A percentile compares a stretch with the other conserved stretches of the same genome.
Conservation (phyloP, 1,139 yeast genomes). For the Groenewaldozyma auringiensis region DNA sequence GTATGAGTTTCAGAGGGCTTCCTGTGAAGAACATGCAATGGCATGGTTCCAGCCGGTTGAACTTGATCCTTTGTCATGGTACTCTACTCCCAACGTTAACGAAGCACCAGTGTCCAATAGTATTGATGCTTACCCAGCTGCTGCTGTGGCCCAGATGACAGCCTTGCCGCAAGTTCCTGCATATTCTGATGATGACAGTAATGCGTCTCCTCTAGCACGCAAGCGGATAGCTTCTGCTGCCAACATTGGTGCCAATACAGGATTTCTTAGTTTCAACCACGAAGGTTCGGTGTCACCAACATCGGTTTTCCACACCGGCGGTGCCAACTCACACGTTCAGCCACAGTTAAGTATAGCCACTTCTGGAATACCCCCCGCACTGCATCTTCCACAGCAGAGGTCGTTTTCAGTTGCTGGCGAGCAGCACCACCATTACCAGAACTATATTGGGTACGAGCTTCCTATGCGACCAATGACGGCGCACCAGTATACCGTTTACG, state of each 20-base stretch:
- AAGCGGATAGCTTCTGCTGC: neutral
- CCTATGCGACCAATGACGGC: slow-evolving; percentile 2
- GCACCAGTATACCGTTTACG: slow-evolving; percentile 2
- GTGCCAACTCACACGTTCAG: neutral
- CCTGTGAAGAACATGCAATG: slow-evolving; percentile 30
- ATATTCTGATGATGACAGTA: neutral
- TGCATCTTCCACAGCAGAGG: slow-evolving; percentile 17
- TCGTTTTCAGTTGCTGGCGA: slow-evolving; percentile 19
- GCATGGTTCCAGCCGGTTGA: slow-evolving; percentile 29
- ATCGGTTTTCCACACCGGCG: neutral
- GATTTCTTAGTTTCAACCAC: neutral
- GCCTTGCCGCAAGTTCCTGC: no score
- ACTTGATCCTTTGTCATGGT: slow-evolving; percentile 3
- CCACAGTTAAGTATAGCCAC: neutral
- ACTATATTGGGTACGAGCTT: neutral
- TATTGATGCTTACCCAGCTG: no score
- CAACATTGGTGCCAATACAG: no score
- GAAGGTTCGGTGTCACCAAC: neutral
- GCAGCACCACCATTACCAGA: slow-evolving; percentile 5
- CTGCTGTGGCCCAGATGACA: no score
- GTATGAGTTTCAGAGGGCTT: slow-evolving; percentile 32
- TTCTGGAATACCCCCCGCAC: neutral
- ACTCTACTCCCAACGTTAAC: neutral
- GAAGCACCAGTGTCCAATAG: neutral
- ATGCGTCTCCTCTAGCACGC: neutral